phyloP scores from a whole-genome alignment of 2,329 filamentous ascomycete species.

The Teratosphaeria destructans region DNA sequence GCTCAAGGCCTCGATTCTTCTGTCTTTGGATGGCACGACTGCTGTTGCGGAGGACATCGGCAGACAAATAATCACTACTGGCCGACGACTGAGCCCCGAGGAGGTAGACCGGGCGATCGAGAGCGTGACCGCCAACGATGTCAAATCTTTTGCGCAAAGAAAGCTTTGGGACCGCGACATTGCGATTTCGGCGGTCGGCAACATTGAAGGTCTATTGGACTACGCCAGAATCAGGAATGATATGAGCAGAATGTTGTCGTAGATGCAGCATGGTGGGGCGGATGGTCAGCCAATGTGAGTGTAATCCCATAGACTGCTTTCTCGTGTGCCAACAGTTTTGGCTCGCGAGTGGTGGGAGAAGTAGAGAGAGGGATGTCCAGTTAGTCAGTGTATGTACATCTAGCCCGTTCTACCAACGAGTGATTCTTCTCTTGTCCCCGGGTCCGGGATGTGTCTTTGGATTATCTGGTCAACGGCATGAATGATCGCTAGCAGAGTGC shows the following conservation, averaged over 20 bases:
- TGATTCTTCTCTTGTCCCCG: neutral
- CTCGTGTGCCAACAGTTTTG: neutral
- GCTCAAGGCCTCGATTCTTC: conserved; percentile 94
- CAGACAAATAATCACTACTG: conserved; percentile 95
- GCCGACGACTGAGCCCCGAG: conserved; percentile 77
- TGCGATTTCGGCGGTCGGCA: conserved; percentile 83
- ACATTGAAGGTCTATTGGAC: conserved; percentile 73
- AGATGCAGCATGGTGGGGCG: conserved; percentile 7
- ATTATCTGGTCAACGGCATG: neutral
- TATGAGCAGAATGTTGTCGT: conserved; percentile 66
- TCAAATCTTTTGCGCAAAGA: conserved; percentile 90
- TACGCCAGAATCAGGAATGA: conserved; percentile 72
- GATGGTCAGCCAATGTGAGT: neutral
- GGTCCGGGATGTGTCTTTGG: neutral
- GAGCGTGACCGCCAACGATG: conserved; percentile 84
- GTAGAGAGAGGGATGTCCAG: neutral
- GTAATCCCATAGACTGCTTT: neutral
- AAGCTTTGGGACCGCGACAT: conserved; percentile 98
- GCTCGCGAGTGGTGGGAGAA: neutral
- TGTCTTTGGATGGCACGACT: conserved; percentile 94
- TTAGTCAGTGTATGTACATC: neutral
- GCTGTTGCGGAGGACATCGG: conserved; percentile 97
- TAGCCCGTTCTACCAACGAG: neutral
- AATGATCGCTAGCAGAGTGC: neutral
- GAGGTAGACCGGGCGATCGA: conserved; percentile 92